Evolutionary conservation across 306 rosid genomes (phyloP).

Genomic region (Lathyrus aphaca): DNA sequence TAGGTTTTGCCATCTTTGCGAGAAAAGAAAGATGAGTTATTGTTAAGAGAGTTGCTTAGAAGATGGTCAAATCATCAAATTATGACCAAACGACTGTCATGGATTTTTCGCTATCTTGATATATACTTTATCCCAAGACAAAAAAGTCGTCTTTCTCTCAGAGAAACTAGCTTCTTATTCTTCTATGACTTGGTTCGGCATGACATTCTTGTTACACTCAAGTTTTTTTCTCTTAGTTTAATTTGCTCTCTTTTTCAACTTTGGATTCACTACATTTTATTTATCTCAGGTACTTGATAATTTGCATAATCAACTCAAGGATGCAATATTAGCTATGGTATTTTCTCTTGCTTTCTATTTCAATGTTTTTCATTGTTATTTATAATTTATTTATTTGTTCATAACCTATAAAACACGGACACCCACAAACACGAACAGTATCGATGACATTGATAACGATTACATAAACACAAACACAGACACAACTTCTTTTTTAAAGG

Average conservation of each 20-base stretch:
- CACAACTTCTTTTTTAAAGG: no score
- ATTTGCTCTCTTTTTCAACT: background rate
- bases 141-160: conserved; percentile 58
- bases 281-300: conserved; percentile 65
- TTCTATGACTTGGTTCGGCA: conserved; percentile 70
- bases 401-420: background rate
- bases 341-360: background rate
- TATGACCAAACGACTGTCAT: conserved; percentile 74
- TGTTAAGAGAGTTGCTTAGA: conserved; percentile 72
- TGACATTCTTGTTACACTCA: background rate
- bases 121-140: conserved; percentile 60
- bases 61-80: conserved; percentile 83
- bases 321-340: conserved; percentile 77
- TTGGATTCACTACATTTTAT: conserved; percentile 12
- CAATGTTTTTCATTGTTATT: background rate
- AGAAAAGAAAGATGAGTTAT: conserved; percentile 68
- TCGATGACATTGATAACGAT: no score
- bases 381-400: background rate
- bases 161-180: conserved; percentile 65
- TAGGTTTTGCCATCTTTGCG: conserved; percentile 71
- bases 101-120: conserved; percentile 62
- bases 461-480: no score
- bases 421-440: no score
- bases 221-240: background rate
- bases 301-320: conserved; percentile 62